Evolutionary conservation across 495 filamentous ascomycete species (phyloP).

Genomic region (Friedmanniomyces endolithicus): DNA sequence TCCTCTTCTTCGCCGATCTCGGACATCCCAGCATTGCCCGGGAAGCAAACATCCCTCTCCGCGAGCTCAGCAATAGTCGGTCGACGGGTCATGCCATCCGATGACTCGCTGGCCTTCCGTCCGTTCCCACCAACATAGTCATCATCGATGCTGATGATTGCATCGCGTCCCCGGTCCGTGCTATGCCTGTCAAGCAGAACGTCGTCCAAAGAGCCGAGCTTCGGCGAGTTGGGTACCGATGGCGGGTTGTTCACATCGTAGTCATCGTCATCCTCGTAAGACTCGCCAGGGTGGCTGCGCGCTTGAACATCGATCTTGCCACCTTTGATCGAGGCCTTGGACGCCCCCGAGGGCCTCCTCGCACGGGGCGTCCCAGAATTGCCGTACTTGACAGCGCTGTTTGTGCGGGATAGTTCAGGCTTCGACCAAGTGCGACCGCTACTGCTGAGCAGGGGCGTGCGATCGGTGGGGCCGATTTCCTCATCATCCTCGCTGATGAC

Average conservation of each 20-base stretch:
- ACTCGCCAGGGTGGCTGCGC: neutral
- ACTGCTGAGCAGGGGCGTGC: conserved; percentile 25
- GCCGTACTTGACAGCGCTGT: conserved; percentile 10
- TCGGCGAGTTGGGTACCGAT: conserved; percentile 71
- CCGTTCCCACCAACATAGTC: conserved; percentile 30
- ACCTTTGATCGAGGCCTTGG: conserved; percentile 10
- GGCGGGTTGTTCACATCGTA: conserved; percentile 97
- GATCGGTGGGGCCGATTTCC: conserved; percentile 24
- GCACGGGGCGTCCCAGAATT: neutral
- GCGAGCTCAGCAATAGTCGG: conserved; percentile 45
- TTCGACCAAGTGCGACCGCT: conserved; percentile 13
- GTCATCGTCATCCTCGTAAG: conserved; percentile 14
- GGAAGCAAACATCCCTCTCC: conserved; percentile 89
- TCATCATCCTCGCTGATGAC: conserved; percentile 22
- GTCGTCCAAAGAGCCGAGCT: conserved; percentile 56
- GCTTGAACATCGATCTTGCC: conserved; percentile 5
- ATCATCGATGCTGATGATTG: conserved; percentile 48
- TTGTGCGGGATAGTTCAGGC: conserved; percentile 7
- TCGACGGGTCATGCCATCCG: conserved; percentile 29
- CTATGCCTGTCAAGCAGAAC: conserved; percentile 46
- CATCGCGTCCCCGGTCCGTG: conserved; percentile 37
- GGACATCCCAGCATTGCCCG: conserved; percentile 54
- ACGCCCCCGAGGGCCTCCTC: conserved; percentile 8
- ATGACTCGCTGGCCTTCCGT: conserved; percentile 27
- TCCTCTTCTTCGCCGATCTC: conserved; percentile 69